Percentiles rank a stretch among this genome's conserved stretches.
phyloP scores from a whole-genome alignment of 345 rosid genomes.

The Schrenkiella parvula region DNA sequence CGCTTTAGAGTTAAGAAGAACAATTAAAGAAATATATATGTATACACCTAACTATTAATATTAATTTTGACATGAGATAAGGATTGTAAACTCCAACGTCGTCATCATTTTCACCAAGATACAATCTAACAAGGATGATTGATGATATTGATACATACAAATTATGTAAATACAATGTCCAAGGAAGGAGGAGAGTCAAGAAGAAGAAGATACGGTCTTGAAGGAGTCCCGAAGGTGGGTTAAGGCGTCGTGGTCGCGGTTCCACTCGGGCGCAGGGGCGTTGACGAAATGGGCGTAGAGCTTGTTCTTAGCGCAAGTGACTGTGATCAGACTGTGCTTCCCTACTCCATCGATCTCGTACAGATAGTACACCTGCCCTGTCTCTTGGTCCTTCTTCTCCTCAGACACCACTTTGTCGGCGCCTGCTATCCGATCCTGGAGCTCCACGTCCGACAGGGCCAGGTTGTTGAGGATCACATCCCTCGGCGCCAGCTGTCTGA shows the following conservation, averaged over 20 bases:
- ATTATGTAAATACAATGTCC: background rate
- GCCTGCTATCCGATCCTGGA: conserved; percentile 77
- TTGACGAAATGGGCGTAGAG: conserved; percentile 90
- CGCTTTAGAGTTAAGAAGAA: background rate
- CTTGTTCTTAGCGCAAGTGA: conserved; percentile 85
- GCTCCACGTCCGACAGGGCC: conserved; percentile 74
- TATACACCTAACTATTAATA: background rate
- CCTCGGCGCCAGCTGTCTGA: conserved; percentile 69
- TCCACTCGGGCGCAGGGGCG: conserved; percentile 85
- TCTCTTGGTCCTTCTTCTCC: conserved; percentile 54
- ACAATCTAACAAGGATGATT: background rate
- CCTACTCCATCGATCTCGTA: conserved; percentile 79
- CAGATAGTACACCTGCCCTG: conserved; percentile 69
- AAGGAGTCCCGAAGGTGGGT: conserved; percentile 86
- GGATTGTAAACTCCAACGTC: background rate
- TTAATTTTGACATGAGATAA: background rate
- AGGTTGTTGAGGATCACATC: conserved; percentile 73
- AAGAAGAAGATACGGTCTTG: conserved; percentile 50
- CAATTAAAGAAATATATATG: background rate
- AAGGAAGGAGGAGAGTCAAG: background rate
- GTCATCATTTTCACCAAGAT: background rate
- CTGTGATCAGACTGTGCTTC: conserved; percentile 68
- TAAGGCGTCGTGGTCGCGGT: conserved; percentile 60
- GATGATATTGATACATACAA: background rate
- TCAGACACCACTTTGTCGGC: conserved; percentile 61